Evolutionary conservation across 257 asterid genomes (phyloP).

Genomic region (Scutellaria baicalensis): DNA sequence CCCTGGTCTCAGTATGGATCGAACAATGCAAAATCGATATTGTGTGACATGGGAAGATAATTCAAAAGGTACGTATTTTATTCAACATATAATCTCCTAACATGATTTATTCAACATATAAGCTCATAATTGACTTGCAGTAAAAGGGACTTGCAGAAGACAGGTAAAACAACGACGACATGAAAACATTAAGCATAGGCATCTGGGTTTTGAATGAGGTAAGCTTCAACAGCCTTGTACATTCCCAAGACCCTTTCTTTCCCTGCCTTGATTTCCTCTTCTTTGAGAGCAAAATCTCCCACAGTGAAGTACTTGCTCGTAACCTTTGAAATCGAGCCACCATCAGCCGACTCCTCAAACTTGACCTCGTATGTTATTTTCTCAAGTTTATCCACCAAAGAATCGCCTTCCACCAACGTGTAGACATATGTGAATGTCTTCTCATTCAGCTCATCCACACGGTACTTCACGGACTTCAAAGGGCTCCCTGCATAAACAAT

Average conservation of each 20-base stretch:
- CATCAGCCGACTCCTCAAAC: conserved; percentile 21
- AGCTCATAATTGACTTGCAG: neutral
- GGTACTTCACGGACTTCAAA: conserved; percentile 24
- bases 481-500: conserved; percentile 16
- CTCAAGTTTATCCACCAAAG: conserved; percentile 28
- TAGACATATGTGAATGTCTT: conserved; percentile 19
- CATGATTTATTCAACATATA: neutral
- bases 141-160: neutral
- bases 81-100: neutral
- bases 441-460: conserved; percentile 24
- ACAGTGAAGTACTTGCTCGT: conserved; percentile 31
- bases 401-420: conserved; percentile 30
- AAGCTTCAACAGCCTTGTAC: conserved; percentile 37
- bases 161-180: neutral
- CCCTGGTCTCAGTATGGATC: too few species aligned
- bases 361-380: conserved; percentile 31
- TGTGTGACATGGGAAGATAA: too few species aligned
- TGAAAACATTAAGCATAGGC: conserved; percentile 21
- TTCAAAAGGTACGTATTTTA: neutral
- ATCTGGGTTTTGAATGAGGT: conserved; percentile 25
- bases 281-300: conserved; percentile 26
- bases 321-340: conserved; percentile 32
- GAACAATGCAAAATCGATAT: too few species aligned
- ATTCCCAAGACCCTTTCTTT: conserved; percentile 26
- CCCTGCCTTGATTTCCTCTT: conserved; percentile 33